A percentile compares a stretch with the other conserved stretches of the same genome.
phyloP scores from a whole-genome alignment of 352 stramenopile species.

The Globisporangium sylvaticum region DNA sequence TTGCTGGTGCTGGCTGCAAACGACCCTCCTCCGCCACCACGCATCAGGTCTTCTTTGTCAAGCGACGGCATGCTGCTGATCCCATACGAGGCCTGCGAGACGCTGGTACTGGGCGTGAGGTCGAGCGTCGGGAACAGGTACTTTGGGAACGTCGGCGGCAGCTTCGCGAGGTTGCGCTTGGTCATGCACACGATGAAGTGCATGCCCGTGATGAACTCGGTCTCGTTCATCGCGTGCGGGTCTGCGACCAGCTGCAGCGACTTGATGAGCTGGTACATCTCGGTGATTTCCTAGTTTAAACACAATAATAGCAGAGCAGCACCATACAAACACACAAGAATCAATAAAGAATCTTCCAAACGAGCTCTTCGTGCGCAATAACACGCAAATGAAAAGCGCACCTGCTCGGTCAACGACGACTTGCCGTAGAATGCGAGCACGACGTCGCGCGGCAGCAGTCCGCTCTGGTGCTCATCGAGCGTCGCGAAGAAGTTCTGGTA shows the following conservation, averaged over 20 bases:
- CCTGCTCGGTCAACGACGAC: slow-evolving; percentile 41
- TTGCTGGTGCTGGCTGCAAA: background rate
- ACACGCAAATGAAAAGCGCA: background rate
- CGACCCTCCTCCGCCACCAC: background rate
- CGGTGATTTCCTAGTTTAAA: slow-evolving; percentile 31
- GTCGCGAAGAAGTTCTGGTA: slow-evolving; percentile 62
- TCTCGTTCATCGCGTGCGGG: slow-evolving; percentile 31
- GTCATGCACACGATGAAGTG: slow-evolving; percentile 80
- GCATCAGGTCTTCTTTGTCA: slow-evolving; percentile 20
- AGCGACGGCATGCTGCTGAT: slow-evolving; percentile 41
- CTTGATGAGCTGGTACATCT: slow-evolving; percentile 51
- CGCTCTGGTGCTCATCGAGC: slow-evolving; percentile 25
- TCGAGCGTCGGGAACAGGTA: slow-evolving; percentile 65
- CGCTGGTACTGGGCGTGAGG: slow-evolving; percentile 24
- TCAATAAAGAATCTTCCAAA: background rate
- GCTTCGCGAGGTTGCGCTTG: slow-evolving; percentile 48
- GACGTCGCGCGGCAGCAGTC: slow-evolving; percentile 20
- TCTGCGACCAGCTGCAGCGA: slow-evolving; percentile 31
- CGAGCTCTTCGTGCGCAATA: background rate
- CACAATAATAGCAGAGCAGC: background rate
- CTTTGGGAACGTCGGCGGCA: slow-evolving; percentile 45
- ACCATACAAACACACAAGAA: background rate
- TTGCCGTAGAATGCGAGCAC: slow-evolving; percentile 58
- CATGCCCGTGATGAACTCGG: slow-evolving; percentile 69
- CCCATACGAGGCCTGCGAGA: background rate